These are phyloP conservation scores for Verticillium nonalfalfae DNA, from an alignment of 2,329 filamentous ascomycete genomes.

Conservation along the genomic window DNA sequence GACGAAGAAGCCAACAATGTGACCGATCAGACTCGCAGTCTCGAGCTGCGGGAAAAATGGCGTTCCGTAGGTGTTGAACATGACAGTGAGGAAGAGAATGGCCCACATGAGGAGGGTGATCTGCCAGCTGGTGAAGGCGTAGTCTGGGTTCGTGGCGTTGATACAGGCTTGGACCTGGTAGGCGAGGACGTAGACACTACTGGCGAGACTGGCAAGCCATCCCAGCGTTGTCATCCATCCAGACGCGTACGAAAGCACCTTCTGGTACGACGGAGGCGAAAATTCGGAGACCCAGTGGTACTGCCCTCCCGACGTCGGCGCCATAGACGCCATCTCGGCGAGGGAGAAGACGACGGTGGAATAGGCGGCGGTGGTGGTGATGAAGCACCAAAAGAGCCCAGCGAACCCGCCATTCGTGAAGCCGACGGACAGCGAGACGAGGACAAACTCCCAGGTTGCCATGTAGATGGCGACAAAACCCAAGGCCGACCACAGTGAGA, in stretches of 20 bases:
- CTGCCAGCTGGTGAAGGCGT: conserved; percentile 15
- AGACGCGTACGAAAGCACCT: conserved; percentile 45
- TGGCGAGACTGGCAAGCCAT: conserved; percentile 24
- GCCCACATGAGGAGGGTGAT: conserved; percentile 25
- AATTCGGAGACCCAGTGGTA: conserved; percentile 56
- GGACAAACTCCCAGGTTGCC: conserved; percentile 16
- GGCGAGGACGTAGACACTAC: conserved; percentile 8
- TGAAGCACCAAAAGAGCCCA: conserved; percentile 16
- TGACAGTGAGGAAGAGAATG: conserved; percentile 32
- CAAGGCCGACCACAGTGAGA: conserved; percentile 12
- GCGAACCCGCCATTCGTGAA: conserved; percentile 14
- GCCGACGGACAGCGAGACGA: conserved; percentile 12
- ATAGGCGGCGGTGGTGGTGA: conserved; percentile 13
- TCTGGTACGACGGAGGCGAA: conserved; percentile 38
- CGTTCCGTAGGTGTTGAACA: conserved; percentile 25
- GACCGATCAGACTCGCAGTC: conserved; percentile 31
- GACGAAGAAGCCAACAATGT: conserved; percentile 38
- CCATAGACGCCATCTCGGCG: conserved; percentile 36
- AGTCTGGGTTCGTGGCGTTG: conserved; percentile 6
- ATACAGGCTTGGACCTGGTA: conserved; percentile 5
- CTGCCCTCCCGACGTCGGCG: conserved; percentile 48
- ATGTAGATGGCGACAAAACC: conserved; percentile 18
- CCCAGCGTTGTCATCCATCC: conserved; percentile 44
- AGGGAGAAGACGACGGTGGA: conserved; percentile 8
- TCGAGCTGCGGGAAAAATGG: conserved; percentile 28